Evolutionary conservation across 768 basidiomycete genomes (phyloP).

Genomic region (Sistotremastrum niveocremeum): DNA sequence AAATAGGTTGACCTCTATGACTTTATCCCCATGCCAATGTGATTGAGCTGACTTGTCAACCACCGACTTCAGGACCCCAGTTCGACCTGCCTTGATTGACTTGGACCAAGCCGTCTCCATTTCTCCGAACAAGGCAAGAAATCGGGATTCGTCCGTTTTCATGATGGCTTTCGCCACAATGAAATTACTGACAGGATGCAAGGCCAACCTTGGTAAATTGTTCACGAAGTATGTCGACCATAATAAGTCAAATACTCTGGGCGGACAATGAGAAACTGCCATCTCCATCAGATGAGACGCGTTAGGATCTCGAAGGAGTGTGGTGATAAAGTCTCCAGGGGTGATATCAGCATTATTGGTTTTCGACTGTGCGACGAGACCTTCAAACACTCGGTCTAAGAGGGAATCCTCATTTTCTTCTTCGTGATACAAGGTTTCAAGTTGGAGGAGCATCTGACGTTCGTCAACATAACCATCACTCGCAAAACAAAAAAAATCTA

Average conservation of each 20-base stretch:
- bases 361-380: conserved; percentile 56
- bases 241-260: conserved; percentile 43
- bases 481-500: conserved; percentile 16
- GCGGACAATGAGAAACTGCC: conserved; percentile 49
- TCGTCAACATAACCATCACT: conserved; percentile 5
- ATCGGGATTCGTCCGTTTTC: conserved; percentile 37
- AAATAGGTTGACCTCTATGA: conserved; percentile 36
- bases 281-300: conserved; percentile 87
- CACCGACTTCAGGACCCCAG: conserved; percentile 64
- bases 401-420: conserved; percentile 52
- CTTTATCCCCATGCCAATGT: conserved; percentile 29
- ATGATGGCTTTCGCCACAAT: conserved; percentile 67
- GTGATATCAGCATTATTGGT: conserved; percentile 14
- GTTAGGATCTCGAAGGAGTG: conserved; percentile 72
- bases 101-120: conserved; percentile 44
- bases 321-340: conserved; percentile 61
- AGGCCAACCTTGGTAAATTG: conserved; percentile 54
- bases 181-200: conserved; percentile 90
- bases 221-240: conserved; percentile 73
- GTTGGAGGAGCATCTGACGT: conserved; percentile 61
- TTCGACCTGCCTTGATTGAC: conserved; percentile 27
- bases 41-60: conserved; percentile 53
- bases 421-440: conserved; percentile 58
- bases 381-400: conserved; percentile 69
- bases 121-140: conserved; percentile 21